Evolutionary conservation across 2,329 filamentous ascomycete species (phyloP), one percentile per base, ranked within the genome.

Genomic region (Cadophora luteo-olivacea): DNA sequence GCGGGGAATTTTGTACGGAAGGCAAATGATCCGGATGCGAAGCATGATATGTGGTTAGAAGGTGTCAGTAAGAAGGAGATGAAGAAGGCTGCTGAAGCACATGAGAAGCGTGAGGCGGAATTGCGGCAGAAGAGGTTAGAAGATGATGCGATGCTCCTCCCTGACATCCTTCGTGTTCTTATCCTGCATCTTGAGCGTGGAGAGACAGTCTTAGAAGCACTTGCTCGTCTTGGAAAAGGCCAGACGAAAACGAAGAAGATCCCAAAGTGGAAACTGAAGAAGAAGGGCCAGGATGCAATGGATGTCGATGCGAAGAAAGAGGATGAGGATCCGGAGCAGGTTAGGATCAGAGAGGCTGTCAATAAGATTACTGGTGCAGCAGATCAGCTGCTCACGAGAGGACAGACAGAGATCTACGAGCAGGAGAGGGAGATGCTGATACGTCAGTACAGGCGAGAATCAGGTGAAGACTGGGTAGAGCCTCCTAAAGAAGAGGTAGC

Each of bases 41-140:
- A 92, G 29, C 94, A 99, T 79, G 96, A 99, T 81, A 87, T 87
- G 38, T 99, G 96, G 96, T 82, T 99, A 24, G 92, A 97, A 55
- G 96, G 96, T 0, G 83, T 97, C 24, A 96, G 91, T 73, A 97
- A 97, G 79, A 97, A 95, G 79, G 94, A 97, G 68, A 97, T 98
- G 85, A 92, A 89, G 77, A 90, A 88, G 71, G 96, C 96, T 0
- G 93, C 90, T 51, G 93, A 92, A 71, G 96, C 96, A 3, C 92
- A 96, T 66, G 92, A 97, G 76, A 93, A 91, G 81, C 87, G 94
- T 36, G 93, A 97, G 70, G 88, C 88, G 1, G 94, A 97, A 76
- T 85, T 89, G 64, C 87, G 91, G 68, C 85, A 89, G 75, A 89
- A 89, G 73, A 89, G 91, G 68, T 85, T 91, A 32, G 87, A 89